Percentiles rank a stretch among this genome's conserved stretches.
These are phyloP conservation scores for Fusarium beomiforme DNA, from an alignment of 2,329 filamentous ascomycete genomes.

Conservation along the genomic window DNA sequence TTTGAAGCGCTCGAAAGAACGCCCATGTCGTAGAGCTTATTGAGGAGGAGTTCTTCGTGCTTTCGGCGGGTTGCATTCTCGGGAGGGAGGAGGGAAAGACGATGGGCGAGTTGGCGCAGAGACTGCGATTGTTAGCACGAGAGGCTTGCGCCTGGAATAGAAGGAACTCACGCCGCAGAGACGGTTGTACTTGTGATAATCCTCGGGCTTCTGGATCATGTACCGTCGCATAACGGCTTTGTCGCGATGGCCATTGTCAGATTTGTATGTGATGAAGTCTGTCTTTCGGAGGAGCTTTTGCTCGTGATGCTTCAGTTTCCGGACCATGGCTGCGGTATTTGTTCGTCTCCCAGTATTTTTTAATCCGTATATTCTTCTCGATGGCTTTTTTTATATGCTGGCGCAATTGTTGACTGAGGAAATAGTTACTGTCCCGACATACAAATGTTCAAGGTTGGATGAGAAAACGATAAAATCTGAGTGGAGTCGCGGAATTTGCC, in stretches of 20 bases:
- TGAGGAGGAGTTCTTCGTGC: conserved; percentile 86
- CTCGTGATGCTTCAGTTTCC: conserved; percentile 97
- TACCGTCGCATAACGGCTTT: conserved; percentile 83
- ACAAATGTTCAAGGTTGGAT: conserved; percentile 22
- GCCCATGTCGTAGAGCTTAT: conserved; percentile 94
- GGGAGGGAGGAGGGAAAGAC: conserved; percentile 83
- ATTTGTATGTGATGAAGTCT: conserved; percentile 94
- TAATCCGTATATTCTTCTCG: background rate
- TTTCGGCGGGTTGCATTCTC: conserved; percentile 81
- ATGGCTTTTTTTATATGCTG: background rate
- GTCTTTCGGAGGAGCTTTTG: conserved; percentile 92
- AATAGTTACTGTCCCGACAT: background rate
- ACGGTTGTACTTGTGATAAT: conserved; percentile 76
- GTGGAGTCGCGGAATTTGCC: conserved; percentile 43
- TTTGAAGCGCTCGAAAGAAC: conserved; percentile 80
- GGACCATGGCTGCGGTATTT: conserved; percentile 74
- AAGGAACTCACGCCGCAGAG: conserved; percentile 70
- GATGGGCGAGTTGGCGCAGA: conserved; percentile 90
- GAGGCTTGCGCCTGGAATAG: conserved; percentile 31
- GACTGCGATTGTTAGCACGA: conserved; percentile 59
- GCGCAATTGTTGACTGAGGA: background rate
- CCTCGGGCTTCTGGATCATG: conserved; percentile 87
- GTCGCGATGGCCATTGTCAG: conserved; percentile 87
- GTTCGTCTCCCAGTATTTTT: background rate
- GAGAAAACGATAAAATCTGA: conserved; percentile 40